These are phyloP conservation scores for Obba rivulosa DNA, from an alignment of 768 basidiomycete species.

Conservation along the genomic window DNA sequence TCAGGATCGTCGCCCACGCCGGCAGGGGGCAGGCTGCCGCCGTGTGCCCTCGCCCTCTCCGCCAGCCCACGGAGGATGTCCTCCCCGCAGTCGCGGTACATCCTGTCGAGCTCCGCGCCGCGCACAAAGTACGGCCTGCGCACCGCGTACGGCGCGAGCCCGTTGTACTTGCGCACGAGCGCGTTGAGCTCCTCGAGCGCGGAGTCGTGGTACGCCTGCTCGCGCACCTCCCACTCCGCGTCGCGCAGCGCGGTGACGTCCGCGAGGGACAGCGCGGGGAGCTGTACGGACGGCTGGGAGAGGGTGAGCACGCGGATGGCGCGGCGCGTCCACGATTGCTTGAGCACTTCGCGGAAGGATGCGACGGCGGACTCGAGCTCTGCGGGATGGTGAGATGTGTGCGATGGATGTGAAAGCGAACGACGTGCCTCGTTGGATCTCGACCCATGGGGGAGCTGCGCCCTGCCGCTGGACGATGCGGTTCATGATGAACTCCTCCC, in stretches of 20 bases:
- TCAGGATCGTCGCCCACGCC: conserved; percentile 6
- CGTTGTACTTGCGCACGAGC: conserved; percentile 75
- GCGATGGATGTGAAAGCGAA: not conserved
- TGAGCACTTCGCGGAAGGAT: conserved; percentile 60
- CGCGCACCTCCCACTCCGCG: conserved; percentile 63
- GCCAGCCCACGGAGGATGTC: conserved; percentile 43
- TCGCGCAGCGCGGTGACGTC: conserved; percentile 50
- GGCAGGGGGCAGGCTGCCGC: not conserved
- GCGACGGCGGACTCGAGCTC: conserved; percentile 61
- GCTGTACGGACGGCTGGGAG: conserved; percentile 32
- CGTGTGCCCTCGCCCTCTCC: conserved; percentile 17
- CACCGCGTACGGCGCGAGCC: conserved; percentile 73
- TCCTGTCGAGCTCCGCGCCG: conserved; percentile 49
- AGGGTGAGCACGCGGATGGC: conserved; percentile 57
- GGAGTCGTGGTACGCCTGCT: conserved; percentile 60
- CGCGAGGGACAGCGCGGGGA: conserved; percentile 28
- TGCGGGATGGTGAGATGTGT: conserved; percentile 21
- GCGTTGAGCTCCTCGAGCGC: conserved; percentile 70
- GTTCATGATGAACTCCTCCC: conserved; percentile 83
- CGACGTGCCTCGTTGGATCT: conserved; percentile 56
- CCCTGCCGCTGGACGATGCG: conserved; percentile 78
- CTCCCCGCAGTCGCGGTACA: conserved; percentile 46
- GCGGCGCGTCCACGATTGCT: conserved; percentile 70
- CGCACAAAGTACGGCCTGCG: conserved; percentile 56
- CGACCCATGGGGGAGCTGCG: conserved; percentile 84